phyloP scores from a whole-genome alignment of 257 asterid genomes.

The Petunia secreta region DNA sequence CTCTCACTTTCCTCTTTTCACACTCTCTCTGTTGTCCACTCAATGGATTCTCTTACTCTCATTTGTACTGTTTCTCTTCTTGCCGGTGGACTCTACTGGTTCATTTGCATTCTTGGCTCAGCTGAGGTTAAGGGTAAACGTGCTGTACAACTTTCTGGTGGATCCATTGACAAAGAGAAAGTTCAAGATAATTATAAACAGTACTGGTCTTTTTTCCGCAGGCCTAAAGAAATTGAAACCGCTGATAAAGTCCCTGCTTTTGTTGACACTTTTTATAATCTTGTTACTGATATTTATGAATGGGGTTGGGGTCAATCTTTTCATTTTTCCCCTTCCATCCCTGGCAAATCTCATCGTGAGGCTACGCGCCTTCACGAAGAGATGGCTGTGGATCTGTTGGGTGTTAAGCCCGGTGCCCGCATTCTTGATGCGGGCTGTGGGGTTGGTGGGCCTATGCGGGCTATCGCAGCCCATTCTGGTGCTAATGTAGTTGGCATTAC shows the following conservation, averaged over 20 bases:
- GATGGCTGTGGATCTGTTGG: constrained; percentile 73
- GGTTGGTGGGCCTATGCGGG: constrained; percentile 89
- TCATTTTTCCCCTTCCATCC: constrained; percentile 73
- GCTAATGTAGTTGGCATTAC: constrained; percentile 81
- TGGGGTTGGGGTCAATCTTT: constrained; percentile 95
- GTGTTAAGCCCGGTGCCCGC: constrained; percentile 47
- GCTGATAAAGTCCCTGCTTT: constrained; percentile 74
- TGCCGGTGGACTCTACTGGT: constrained; percentile 71
- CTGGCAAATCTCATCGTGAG: constrained; percentile 67
- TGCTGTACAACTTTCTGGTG: constrained; percentile 74
- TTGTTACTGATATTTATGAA: constrained; percentile 81
- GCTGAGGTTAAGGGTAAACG: constrained; percentile 76
- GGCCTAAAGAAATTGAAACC: constrained; percentile 67
- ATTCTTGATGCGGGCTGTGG: constrained; percentile 87
- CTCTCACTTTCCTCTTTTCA: background rate
- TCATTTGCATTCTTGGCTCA: constrained; percentile 65
- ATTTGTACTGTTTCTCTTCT: constrained; percentile 61
- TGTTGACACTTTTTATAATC: constrained; percentile 81
- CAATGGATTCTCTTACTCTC: constrained; percentile 62
- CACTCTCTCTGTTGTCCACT: background rate
- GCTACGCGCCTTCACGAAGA: constrained; percentile 83
- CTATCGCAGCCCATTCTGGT: constrained; percentile 77
- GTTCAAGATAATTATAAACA: constrained; percentile 65
- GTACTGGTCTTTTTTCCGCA: constrained; percentile 82
- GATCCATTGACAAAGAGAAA: constrained; percentile 65